These are phyloP conservation scores for Dovyalis caffra DNA, from an alignment of 345 rosid genomes.

Conservation along the genomic window DNA sequence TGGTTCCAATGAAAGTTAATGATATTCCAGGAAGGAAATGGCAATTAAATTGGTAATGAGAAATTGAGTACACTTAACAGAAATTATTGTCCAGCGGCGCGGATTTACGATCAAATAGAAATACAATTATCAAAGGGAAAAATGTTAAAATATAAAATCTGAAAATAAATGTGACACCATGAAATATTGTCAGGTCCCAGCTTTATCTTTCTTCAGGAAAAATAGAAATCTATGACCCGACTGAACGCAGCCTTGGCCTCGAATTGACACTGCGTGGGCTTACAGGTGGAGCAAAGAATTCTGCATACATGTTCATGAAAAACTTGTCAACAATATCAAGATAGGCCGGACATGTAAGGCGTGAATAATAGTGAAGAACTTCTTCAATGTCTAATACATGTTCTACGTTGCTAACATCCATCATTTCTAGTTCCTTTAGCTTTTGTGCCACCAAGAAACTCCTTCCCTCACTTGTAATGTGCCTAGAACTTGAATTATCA, in stretches of 20 bases:
- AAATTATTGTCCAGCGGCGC: background rate
- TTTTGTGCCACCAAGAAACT: slow-evolving; percentile 40
- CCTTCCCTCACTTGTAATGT: slow-evolving; percentile 29
- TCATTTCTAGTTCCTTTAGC: slow-evolving; percentile 68
- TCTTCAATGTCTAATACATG: slow-evolving; percentile 70
- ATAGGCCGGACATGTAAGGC: slow-evolving; percentile 68
- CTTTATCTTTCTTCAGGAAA: background rate
- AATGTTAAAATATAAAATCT: background rate
- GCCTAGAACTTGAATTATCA: slow-evolving; percentile 14
- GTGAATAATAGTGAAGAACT: slow-evolving; percentile 71
- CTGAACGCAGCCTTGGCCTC: slow-evolving; percentile 14
- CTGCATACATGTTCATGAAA: slow-evolving; percentile 65
- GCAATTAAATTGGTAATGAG: background rate
- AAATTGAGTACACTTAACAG: background rate
- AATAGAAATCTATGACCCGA: background rate
- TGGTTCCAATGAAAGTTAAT: too few species aligned
- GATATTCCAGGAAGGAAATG: background rate
- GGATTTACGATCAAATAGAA: background rate
- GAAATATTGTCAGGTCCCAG: background rate
- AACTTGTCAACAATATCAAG: slow-evolving; percentile 66
- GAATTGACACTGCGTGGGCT: slow-evolving; percentile 20
- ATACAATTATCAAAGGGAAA: background rate
- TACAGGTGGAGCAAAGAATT: slow-evolving; percentile 29
- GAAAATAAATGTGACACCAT: background rate
- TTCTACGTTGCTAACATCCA: slow-evolving; percentile 55